Evolutionary conservation across 805 yeast genomes (phyloP).

Genomic region (Priceomyces fermenticarens): DNA sequence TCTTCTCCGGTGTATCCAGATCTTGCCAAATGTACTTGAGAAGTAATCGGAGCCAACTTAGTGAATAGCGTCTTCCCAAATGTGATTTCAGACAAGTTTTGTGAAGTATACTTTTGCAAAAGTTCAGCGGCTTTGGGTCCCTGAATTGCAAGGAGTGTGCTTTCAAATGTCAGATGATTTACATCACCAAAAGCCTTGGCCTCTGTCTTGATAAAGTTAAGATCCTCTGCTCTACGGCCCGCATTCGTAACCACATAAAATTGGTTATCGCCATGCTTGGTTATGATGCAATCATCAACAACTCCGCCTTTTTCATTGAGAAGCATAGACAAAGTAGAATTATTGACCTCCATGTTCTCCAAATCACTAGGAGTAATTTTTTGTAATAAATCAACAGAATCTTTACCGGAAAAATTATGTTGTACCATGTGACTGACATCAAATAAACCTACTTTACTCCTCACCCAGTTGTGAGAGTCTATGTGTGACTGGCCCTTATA

Average conservation of each 20-base stretch:
- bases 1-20: constrained; percentile 99
- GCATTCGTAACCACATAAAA: constrained; percentile 95
- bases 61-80: constrained; percentile 70
- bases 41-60: constrained; percentile 37
- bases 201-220: constrained; percentile 57
- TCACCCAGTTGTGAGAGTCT: constrained; percentile 93
- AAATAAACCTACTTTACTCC: constrained; percentile 82
- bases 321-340: constrained; percentile 74
- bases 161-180: constrained; percentile 50
- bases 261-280: constrained; percentile 72
- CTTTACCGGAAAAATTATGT: constrained; percentile 71
- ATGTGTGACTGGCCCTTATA: constrained; percentile 84
- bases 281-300: constrained; percentile 88
- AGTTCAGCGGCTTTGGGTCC: constrained; percentile 82
- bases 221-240: constrained; percentile 84
- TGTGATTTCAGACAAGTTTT: constrained; percentile 56
- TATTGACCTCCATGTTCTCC: constrained; percentile 48
- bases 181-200: constrained; percentile 37
- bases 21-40: constrained; percentile 75
- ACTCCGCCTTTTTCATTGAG: constrained; percentile 75
- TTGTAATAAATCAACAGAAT: constrained; percentile 66
- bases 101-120: constrained; percentile 60
- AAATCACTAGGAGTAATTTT: constrained; percentile 88
- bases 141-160: constrained; percentile 84
- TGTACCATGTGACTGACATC: constrained; percentile 98